Base-by-base conservation (phyloP, 2,329 filamentous ascomycete genomes). In the Aspergillus intermedius region DNA sequence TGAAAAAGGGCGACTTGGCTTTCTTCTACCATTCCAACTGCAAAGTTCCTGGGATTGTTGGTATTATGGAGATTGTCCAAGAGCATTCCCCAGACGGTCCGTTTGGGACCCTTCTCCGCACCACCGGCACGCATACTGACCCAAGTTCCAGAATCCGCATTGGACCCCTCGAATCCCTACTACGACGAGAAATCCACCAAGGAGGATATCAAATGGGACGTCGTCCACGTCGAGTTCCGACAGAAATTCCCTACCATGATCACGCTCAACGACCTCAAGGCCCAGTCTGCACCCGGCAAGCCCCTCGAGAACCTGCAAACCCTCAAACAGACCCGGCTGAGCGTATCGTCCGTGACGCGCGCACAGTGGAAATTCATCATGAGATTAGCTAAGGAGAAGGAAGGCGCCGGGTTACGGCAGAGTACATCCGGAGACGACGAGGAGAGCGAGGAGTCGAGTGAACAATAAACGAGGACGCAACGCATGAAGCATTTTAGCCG, bases 1-100 rank as follows among this genome's bases (percentile, higher is more conserved):
- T 98, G 93, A 90, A 88, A 60, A 83, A 84, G 48, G 91, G 91
- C 45, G 93, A 98, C 63, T 77, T 91, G 28, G 91, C 90, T 22
- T 97, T 98, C 73, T 97, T 98, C 73, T 97, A 97, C 65, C 91
- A 96, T 70, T 95, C 88, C 42, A 95, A 93, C 61, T 93, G 88
- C 71, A 95, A 94, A 65, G 80, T 85, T 21, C 90, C 91, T 0
- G 91, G 88, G 2, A 89, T 97, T 43, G 89, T 85, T 1, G 91
- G 91, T 1, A 81, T 85, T 15, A 91, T 95, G 86, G 87, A 93
- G 61, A 87, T 98, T 54, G 90, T 94, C 13, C 78, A 81, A 55
- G 91, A 95, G 64, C 86, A 88, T 56, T 84, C 85, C 2, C 79
- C 88, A 7, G 93, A 98, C 60, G 72, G 86, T 88, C 71, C 58